Evolutionary conservation across 257 asterid genomes (phyloP).

Genomic region (Capsicum pubescens): DNA sequence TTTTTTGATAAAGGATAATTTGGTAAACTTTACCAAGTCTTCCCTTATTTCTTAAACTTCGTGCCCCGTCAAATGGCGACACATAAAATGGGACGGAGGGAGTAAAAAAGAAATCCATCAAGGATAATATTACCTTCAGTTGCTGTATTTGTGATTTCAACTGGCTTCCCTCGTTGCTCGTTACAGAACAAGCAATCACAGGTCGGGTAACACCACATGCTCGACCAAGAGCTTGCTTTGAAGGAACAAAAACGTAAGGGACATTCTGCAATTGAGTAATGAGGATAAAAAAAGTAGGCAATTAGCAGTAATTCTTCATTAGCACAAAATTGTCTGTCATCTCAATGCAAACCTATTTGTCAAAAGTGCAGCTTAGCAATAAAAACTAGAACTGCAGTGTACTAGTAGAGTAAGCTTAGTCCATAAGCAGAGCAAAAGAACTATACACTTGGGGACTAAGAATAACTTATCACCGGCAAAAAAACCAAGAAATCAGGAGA

Average conservation of each 20-base stretch:
- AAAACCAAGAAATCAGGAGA: neutral
- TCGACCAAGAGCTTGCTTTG: conserved; percentile 76
- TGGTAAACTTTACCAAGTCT: too few species aligned
- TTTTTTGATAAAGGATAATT: too few species aligned
- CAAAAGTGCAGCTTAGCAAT: neutral
- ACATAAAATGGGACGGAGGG: too few species aligned
- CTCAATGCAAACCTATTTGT: neutral
- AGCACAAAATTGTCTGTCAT: neutral
- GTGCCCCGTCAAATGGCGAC: too few species aligned
- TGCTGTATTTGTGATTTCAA: conserved; percentile 80
- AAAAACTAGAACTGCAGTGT: neutral
- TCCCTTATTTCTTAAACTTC: too few species aligned
- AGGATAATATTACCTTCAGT: conserved; percentile 52
- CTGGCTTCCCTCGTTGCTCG: conserved; percentile 81
- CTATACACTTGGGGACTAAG: neutral
- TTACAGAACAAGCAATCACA: conserved; percentile 79
- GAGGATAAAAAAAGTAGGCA: neutral
- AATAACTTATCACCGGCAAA: neutral
- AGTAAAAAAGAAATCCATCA: neutral
- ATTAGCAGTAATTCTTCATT: neutral
- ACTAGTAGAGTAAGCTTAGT: neutral
- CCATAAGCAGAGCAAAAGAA: neutral
- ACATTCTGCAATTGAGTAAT: conserved; percentile 50
- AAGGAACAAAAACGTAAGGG: conserved; percentile 74
- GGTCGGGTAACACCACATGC: conserved; percentile 91